phyloP scores from a whole-genome alignment of 83 land plant species.

The Picea abies region DNA sequence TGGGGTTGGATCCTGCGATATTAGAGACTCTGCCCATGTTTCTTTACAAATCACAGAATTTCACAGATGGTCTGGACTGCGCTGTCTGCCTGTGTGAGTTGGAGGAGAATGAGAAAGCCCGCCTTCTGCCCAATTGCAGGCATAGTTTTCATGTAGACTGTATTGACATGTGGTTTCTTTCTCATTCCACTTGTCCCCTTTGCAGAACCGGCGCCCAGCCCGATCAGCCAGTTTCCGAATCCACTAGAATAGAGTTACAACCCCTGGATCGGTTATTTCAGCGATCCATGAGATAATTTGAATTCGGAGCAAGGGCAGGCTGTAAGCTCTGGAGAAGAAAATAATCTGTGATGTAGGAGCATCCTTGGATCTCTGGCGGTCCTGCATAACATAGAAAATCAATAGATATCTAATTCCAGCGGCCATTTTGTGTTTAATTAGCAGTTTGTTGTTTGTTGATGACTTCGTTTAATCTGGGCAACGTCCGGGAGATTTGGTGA shows the following conservation, averaged over 20 bases:
- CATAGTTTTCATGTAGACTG: constrained; percentile 48
- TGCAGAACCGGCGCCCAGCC: constrained; percentile 23
- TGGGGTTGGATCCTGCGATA: not conserved
- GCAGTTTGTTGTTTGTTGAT: too few species aligned
- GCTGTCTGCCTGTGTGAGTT: constrained; percentile 48
- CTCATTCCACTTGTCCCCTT: constrained; percentile 51
- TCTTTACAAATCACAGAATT: not conserved
- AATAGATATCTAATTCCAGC: too few species aligned
- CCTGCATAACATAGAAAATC: too few species aligned
- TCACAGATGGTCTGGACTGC: constrained; percentile 21
- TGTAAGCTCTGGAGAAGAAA: not conserved
- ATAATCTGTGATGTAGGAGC: too few species aligned
- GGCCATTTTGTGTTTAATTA: too few species aligned
- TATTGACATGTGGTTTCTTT: constrained; percentile 43
- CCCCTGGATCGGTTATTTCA: not conserved
- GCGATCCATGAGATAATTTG: too few species aligned
- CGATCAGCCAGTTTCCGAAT: too few species aligned
- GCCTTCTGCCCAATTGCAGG: constrained; percentile 40
- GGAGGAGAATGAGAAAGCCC: too few species aligned
- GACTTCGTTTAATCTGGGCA: too few species aligned
- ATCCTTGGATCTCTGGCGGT: too few species aligned
- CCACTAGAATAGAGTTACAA: not conserved
- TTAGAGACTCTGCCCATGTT: not conserved
- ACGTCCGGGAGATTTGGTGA: too few species aligned
- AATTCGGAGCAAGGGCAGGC: not conserved